Percentiles rank a stretch among this genome's conserved stretches.
Evolutionary conservation across 129 eudicot species (phyloP).

Genomic region (Pseudognaphalium luteoalbum): DNA sequence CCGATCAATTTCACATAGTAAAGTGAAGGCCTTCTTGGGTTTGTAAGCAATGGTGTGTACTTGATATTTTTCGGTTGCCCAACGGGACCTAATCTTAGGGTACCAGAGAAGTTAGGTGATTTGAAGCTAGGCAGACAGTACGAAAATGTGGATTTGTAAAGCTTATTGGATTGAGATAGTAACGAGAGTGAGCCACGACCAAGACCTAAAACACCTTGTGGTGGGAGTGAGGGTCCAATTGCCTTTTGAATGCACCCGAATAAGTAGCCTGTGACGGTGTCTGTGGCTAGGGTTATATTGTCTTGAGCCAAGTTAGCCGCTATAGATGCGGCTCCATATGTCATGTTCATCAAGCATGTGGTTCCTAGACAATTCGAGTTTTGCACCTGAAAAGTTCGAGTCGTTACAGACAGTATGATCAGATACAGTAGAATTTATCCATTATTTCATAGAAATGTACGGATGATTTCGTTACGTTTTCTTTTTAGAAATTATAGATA

Average conservation of each 20-base stretch:
- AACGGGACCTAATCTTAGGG: slow-evolving; percentile 65
- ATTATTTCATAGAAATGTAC: too few relatives aligned
- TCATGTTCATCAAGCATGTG: slow-evolving; percentile 63
- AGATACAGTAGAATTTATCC: too few relatives aligned
- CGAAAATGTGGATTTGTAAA: slow-evolving; percentile 75
- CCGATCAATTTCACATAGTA: slow-evolving; percentile 72
- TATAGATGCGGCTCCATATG: slow-evolving; percentile 70
- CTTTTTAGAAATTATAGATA: too few relatives aligned
- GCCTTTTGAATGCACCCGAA: slow-evolving; percentile 68
- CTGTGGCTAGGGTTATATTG: slow-evolving; percentile 65
- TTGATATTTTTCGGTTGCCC: slow-evolving; percentile 73
- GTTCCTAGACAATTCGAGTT: slow-evolving; percentile 55
- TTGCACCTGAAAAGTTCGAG: slow-evolving; percentile 38
- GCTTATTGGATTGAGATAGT: slow-evolving; percentile 58
- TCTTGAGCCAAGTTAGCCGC: slow-evolving; percentile 68
- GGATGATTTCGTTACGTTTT: too few relatives aligned
- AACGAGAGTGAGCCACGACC: slow-evolving; percentile 84
- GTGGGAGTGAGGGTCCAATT: slow-evolving; percentile 61
- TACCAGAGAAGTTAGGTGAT: slow-evolving; percentile 65
- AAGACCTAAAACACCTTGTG: slow-evolving; percentile 80
- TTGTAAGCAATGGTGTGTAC: slow-evolving; percentile 64
- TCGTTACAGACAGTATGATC: neutral
- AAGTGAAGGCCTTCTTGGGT: slow-evolving; percentile 79
- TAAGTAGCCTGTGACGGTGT: slow-evolving; percentile 50
- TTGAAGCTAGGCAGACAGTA: slow-evolving; percentile 84